Evolutionary conservation across 257 asterid genomes (phyloP).

Genomic region (Petunia secreta): DNA sequence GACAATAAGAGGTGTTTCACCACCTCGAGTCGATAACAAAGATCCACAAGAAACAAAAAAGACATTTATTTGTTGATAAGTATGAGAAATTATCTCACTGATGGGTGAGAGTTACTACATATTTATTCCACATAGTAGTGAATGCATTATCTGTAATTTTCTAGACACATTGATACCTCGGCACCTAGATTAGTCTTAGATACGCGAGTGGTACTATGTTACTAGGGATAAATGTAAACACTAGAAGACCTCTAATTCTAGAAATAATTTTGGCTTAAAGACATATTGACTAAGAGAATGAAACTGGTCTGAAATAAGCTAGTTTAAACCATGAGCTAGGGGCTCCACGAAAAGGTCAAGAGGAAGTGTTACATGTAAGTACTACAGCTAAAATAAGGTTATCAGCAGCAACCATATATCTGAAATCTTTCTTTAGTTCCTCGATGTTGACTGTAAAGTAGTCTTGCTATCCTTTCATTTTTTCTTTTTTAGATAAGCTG

Average conservation of each 20-base stretch:
- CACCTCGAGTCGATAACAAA: neutral
- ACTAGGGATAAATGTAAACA: neutral
- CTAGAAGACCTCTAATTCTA: neutral
- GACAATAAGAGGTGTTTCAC: neutral
- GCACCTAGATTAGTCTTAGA: neutral
- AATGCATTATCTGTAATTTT: neutral
- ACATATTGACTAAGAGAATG: neutral
- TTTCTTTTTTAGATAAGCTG: neutral
- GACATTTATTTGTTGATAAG: neutral
- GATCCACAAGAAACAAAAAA: neutral
- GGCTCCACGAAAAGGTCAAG: neutral
- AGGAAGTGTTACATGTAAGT: neutral
- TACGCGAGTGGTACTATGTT: neutral
- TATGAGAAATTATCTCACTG: neutral
- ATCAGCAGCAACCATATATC: neutral
- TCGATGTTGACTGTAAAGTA: neutral
- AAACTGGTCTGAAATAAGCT: neutral
- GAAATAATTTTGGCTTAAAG: neutral
- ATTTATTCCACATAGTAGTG: neutral
- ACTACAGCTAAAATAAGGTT: neutral
- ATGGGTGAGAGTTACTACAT: slow-evolving; percentile 2
- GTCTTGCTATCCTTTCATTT: neutral
- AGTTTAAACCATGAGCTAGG: neutral
- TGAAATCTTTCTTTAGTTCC: neutral
- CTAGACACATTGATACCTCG: neutral